A percentile compares a stretch with the other conserved stretches of the same genome.
phyloP scores from a whole-genome alignment of 2,329 filamentous ascomycete species.

The Penicillium sp. region DNA sequence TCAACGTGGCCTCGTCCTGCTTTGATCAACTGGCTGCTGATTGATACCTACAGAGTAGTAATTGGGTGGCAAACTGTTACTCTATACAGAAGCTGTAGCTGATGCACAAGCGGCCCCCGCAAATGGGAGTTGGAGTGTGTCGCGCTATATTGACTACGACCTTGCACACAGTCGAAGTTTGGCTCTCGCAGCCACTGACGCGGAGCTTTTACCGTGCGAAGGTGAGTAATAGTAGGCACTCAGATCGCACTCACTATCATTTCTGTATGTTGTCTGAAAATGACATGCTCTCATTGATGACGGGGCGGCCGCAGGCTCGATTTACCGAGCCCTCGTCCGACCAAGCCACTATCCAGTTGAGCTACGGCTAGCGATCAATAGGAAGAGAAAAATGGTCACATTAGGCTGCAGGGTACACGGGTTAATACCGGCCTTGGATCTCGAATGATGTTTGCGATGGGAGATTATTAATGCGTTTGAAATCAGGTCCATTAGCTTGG shows the following conservation, averaged over 20 bases:
- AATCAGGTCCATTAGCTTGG: background rate
- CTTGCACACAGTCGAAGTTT: background rate
- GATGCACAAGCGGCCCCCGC: background rate
- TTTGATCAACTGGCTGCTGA: background rate
- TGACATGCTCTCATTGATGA: background rate
- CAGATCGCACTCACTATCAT: background rate
- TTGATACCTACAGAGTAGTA: background rate
- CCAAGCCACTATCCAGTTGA: background rate
- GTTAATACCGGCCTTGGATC: background rate
- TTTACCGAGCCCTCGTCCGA: background rate
- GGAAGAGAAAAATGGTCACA: background rate
- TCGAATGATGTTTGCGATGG: background rate
- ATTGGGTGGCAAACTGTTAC: background rate
- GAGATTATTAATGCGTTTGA: background rate
- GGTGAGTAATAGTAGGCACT: background rate
- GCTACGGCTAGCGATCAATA: background rate
- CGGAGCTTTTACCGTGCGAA: background rate
- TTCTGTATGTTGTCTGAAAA: background rate
- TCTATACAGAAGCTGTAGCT: background rate
- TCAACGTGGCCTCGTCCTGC: slow-evolving; percentile 20
- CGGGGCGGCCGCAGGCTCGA: background rate
- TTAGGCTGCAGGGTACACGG: background rate
- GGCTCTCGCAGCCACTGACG: background rate
- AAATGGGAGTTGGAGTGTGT: background rate
- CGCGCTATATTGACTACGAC: background rate